phyloP scores from a whole-genome alignment of 2,329 filamentous ascomycete species.

The Colletotrichum limetticola region DNA sequence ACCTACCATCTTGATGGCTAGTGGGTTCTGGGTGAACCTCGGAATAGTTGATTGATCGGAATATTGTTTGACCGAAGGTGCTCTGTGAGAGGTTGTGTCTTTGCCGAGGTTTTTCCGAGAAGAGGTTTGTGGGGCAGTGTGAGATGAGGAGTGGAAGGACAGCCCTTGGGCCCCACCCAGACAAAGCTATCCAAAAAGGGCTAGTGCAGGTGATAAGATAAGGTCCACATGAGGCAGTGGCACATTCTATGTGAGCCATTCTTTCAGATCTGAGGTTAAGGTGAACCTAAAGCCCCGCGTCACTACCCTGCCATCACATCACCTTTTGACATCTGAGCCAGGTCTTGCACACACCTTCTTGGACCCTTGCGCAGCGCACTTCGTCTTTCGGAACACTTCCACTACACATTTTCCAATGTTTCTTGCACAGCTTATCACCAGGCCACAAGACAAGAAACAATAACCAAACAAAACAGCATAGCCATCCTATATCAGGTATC shows the following conservation, averaged over 20 bases:
- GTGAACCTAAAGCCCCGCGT: conserved; percentile 27
- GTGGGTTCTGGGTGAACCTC: conserved; percentile 24
- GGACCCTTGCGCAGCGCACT: background rate
- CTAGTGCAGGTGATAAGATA: conserved; percentile 11
- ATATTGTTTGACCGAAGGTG: background rate
- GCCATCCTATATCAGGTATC: background rate
- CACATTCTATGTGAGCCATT: conserved; percentile 28
- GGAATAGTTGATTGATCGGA: conserved; percentile 10
- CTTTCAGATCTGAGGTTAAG: conserved; percentile 29
- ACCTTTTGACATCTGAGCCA: background rate
- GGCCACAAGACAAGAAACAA: background rate
- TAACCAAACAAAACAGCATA: conserved; percentile 19
- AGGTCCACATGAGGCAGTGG: conserved; percentile 6
- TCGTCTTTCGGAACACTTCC: background rate
- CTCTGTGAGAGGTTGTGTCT: background rate
- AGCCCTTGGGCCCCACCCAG: background rate
- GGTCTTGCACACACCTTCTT: conserved; percentile 6
- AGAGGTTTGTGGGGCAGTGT: background rate
- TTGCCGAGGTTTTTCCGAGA: background rate
- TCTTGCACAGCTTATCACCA: background rate
- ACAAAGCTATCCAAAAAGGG: conserved; percentile 24
- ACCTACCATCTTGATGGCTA: conserved; percentile 13
- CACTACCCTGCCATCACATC: conserved; percentile 16
- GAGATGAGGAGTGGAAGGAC: background rate
- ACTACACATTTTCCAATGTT: background rate